These are phyloP conservation scores for Rhodofomes roseus DNA, from an alignment of 1,284 basidiomycete species.

Conservation along the genomic window DNA sequence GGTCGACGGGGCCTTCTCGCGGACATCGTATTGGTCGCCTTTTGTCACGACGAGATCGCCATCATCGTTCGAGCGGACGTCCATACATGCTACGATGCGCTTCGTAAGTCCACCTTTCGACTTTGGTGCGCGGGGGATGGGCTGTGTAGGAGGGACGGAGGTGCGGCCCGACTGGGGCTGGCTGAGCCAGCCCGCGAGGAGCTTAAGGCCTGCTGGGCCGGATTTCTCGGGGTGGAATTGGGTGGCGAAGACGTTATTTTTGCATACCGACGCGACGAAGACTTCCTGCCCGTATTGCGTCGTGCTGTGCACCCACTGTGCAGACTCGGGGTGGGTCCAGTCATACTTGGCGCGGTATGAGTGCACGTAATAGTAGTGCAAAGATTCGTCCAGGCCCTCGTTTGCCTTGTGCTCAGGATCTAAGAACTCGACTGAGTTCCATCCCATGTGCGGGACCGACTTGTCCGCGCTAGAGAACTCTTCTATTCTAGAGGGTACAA, in stretches of 20 bases:
- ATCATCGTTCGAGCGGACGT: slow-evolving; percentile 93
- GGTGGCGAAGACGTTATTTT: slow-evolving; percentile 87
- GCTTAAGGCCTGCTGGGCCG: slow-evolving; percentile 82
- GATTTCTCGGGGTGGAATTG: slow-evolving; percentile 99
- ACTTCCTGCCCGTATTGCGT: slow-evolving; percentile 93
- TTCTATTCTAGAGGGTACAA: slow-evolving; percentile 69
- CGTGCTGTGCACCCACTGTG: slow-evolving; percentile 80
- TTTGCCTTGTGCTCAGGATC: slow-evolving; percentile 38
- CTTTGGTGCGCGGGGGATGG: slow-evolving; percentile 36
- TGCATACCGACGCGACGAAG: slow-evolving; percentile 86
- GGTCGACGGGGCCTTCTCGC: slow-evolving; percentile 60
- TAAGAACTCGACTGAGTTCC: slow-evolving; percentile 76
- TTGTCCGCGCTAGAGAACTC: slow-evolving; percentile 71
- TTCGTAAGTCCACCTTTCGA: slow-evolving; percentile 75
- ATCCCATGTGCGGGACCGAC: slow-evolving; percentile 97
- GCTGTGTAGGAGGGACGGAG: slow-evolving; percentile 27
- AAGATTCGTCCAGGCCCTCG: slow-evolving; percentile 43
- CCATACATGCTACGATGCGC: slow-evolving; percentile 96
- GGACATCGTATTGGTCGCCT: slow-evolving; percentile 98
- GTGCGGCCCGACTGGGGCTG: slow-evolving; percentile 43
- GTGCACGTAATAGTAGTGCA: slow-evolving; percentile 96
- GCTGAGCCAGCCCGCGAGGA: slow-evolving; percentile 84
- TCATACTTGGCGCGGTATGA: slow-evolving; percentile 85
- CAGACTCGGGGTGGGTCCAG: slow-evolving; percentile 49
- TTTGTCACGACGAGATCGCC: slow-evolving; percentile 99